Evolutionary conservation across 2,329 filamentous ascomycete species (phyloP).

Genomic region (Aspergillus fijiensis): DNA sequence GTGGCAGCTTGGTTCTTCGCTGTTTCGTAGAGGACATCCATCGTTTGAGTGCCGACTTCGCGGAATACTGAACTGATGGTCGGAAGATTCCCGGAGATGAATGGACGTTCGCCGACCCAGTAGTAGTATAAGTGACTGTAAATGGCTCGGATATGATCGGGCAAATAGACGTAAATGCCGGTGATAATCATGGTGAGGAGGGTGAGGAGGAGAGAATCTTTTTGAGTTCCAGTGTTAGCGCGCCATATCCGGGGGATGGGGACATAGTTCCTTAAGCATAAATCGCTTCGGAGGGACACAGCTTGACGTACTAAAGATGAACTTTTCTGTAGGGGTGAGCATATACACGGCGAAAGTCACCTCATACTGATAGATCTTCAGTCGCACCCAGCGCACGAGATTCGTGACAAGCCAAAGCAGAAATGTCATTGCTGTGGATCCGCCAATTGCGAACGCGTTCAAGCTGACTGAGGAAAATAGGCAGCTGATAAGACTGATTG

Average conservation of each 20-base stretch:
- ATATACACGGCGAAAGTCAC: slow-evolving; percentile 97
- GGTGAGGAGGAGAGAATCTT: slow-evolving; percentile 90
- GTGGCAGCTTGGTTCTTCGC: slow-evolving; percentile 47
- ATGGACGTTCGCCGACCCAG: slow-evolving; percentile 70
- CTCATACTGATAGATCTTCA: slow-evolving; percentile 98
- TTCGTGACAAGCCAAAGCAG: slow-evolving; percentile 45
- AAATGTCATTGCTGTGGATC: slow-evolving; percentile 25
- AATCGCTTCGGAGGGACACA: not conserved
- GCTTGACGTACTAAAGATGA: slow-evolving; percentile 80
- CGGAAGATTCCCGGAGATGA: slow-evolving; percentile 34
- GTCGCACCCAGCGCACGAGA: slow-evolving; percentile 79
- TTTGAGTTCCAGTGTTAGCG: slow-evolving; percentile 5
- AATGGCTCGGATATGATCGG: slow-evolving; percentile 82
- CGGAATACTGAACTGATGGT: slow-evolving; percentile 36
- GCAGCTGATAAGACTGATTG: not conserved
- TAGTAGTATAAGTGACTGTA: slow-evolving; percentile 90
- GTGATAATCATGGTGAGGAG: slow-evolving; percentile 82
- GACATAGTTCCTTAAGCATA: not conserved
- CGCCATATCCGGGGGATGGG: not conserved
- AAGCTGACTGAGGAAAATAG: not conserved
- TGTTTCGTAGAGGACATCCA: slow-evolving; percentile 51
- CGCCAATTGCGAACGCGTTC: not conserved
- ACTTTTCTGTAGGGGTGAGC: slow-evolving; percentile 93
- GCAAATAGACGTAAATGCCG: slow-evolving; percentile 87
- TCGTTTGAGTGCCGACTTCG: slow-evolving; percentile 28